phyloP scores from a whole-genome alignment of 257 asterid genomes.

The Przewalskia tangutica region DNA sequence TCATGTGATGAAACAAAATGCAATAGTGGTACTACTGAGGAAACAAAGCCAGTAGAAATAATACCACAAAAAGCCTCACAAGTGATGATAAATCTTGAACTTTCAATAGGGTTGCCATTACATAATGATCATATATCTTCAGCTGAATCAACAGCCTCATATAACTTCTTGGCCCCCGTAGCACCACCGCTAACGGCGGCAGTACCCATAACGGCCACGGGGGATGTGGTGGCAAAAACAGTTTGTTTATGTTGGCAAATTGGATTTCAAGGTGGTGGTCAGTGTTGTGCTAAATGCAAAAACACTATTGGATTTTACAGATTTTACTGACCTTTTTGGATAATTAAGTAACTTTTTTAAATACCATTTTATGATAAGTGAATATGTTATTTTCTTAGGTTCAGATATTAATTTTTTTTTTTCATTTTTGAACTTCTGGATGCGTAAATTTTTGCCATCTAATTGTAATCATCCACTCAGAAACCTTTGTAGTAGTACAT shows the following conservation, averaged over 20 bases:
- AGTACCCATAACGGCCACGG: background rate
- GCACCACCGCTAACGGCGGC: background rate
- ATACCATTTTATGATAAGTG: background rate
- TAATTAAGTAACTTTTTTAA: background rate
- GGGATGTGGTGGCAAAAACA: conserved; percentile 15
- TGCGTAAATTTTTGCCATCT: background rate
- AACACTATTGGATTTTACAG: conserved; percentile 29
- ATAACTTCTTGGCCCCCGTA: background rate
- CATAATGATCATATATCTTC: background rate
- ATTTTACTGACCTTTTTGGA: conserved; percentile 16
- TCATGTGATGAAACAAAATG: conserved; percentile 50
- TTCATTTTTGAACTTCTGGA: background rate
- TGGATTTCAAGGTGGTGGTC: conserved; percentile 35
- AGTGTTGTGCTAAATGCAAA: conserved; percentile 43
- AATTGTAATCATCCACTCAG: background rate
- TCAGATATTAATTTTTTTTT: background rate
- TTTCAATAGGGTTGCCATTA: conserved; percentile 54
- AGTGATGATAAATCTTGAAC: conserved; percentile 38
- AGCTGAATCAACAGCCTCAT: conserved; percentile 4
- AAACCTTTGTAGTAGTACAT: background rate
- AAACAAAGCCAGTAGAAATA: conserved; percentile 15
- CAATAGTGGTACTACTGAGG: conserved; percentile 74
- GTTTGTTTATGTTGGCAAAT: conserved; percentile 56
- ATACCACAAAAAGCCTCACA: background rate
- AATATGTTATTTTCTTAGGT: background rate